Evolutionary conservation across 805 yeast genomes (phyloP), one percentile per base, ranked within the genome.

Genomic region (Wickerhamomyces kurtzmanii): DNA sequence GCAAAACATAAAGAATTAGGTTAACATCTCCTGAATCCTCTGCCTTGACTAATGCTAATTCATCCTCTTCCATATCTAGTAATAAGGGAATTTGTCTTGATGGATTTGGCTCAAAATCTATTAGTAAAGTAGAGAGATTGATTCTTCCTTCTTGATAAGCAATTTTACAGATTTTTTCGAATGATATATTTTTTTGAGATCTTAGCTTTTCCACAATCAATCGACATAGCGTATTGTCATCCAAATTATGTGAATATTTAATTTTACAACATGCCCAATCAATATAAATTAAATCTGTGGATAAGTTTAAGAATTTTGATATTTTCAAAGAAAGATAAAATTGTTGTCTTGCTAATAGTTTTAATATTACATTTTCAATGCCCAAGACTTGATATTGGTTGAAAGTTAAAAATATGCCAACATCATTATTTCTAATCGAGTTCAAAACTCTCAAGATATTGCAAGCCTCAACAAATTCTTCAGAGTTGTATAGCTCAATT

Each of bases 121-220:
- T 62, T n/a, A 91, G 51, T 24, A 66, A 57, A 30, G 77, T 71
- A 20, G 95, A 78, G 14, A 91, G 53, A 15, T 64, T 59, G 8
- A 67, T 49, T 16, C 97, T 61, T 1, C 97, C 97, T 51, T 89
- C 96, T 42, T 78, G 76, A 41, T 67, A 70, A 1, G 94, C 91
- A 12, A 70, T 62, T 7, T 62, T 57, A 0, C 84, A 74, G 16
- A 85, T 69, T 16, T 63, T 58, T 5, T 70, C 68, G 34, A 71
- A 75, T 0, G 86, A 62, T 12, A 76, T 65, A 4, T 65, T 62
- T 8, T 53, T 45, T 9, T 55, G 26, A 5, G 33, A 37, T 8
- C 40, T 41, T 11, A 84, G 54, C 31, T 69, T 68, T 7, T 59
- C 53, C 6, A 67, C 45, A 1, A 89, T 59, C 1, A 55, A 40